phyloP scores from a whole-genome alignment of 2,329 filamentous ascomycete genomes.

The Dactylellina parvicollis region DNA sequence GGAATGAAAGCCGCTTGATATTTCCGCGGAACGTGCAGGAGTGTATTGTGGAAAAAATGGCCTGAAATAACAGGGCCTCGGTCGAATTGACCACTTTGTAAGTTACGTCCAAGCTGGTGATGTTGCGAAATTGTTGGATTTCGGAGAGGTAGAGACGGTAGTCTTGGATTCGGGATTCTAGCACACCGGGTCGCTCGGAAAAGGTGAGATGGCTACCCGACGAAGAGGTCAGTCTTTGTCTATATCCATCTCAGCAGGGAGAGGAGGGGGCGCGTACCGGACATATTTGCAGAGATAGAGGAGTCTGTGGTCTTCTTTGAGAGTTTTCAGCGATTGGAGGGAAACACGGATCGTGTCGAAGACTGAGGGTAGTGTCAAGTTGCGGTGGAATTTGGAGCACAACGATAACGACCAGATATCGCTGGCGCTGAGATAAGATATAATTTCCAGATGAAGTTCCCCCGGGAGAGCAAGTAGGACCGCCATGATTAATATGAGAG shows the following conservation, averaged over 20 bases:
- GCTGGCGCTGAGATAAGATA: neutral
- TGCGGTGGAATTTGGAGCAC: neutral
- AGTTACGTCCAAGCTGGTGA: neutral
- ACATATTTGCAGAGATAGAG: neutral
- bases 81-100: neutral
- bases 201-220: neutral
- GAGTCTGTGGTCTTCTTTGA: neutral
- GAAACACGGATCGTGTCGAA: neutral
- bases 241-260: neutral
- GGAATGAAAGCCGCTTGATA: neutral
- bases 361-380: neutral
- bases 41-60: neutral
- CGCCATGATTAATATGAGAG: no score
- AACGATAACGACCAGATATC: neutral
- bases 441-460: neutral
- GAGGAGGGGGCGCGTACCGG: neutral
- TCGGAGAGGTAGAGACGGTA: constrained; percentile 1
- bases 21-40: neutral
- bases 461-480: no score
- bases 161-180: neutral
- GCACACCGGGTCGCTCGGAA: neutral
- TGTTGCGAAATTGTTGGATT: neutral
- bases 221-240: no score
- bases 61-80: neutral
- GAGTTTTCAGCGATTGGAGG: neutral